These are phyloP conservation scores for Pulveroboletus sp. DNA, from an alignment of 768 basidiomycete genomes.

Conservation along the genomic window DNA sequence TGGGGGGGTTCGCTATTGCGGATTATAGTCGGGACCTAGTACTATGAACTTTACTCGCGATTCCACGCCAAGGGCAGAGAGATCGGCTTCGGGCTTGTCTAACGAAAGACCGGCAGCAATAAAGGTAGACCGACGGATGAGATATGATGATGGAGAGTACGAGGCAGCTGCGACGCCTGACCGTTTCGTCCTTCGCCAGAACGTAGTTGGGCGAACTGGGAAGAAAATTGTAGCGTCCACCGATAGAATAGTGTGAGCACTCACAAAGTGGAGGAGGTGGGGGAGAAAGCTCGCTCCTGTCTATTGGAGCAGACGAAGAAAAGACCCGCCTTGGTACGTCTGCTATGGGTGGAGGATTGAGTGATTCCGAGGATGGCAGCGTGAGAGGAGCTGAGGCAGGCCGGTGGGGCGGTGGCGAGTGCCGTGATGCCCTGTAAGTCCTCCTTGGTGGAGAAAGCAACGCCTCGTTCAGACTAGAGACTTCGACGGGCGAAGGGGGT, in stretches of 20 bases:
- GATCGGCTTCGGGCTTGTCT: constrained; percentile 57
- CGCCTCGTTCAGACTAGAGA: constrained; percentile 11
- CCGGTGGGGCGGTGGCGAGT: constrained; percentile 5
- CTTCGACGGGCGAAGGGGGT: constrained; percentile 27
- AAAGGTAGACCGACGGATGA: constrained; percentile 75
- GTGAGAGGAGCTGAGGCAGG: constrained; percentile 23
- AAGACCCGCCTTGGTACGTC: constrained; percentile 12
- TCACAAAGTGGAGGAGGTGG: constrained; percentile 67
- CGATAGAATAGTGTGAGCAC: constrained; percentile 22
- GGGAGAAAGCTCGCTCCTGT: constrained; percentile 43
- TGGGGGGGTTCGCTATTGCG: constrained; percentile 13
- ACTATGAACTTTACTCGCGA: constrained; percentile 45
- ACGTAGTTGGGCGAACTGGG: constrained; percentile 76
- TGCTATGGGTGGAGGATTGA: constrained; percentile 1
- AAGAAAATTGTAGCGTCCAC: not conserved
- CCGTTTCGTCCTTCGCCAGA: constrained; percentile 72
- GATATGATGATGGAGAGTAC: constrained; percentile 71
- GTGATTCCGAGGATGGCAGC: not conserved
- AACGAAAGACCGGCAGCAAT: constrained; percentile 73
- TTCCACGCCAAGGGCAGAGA: constrained; percentile 62
- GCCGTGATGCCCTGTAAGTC: constrained; percentile 23
- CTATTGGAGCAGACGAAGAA: constrained; percentile 11
- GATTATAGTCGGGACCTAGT: constrained; percentile 37
- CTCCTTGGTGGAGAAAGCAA: constrained; percentile 28
- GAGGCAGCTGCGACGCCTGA: constrained; percentile 70